Evolutionary conservation across 202 grass and related monocot species (phyloP).

Genomic region (Bolboschoenoplectus hybrid): DNA sequence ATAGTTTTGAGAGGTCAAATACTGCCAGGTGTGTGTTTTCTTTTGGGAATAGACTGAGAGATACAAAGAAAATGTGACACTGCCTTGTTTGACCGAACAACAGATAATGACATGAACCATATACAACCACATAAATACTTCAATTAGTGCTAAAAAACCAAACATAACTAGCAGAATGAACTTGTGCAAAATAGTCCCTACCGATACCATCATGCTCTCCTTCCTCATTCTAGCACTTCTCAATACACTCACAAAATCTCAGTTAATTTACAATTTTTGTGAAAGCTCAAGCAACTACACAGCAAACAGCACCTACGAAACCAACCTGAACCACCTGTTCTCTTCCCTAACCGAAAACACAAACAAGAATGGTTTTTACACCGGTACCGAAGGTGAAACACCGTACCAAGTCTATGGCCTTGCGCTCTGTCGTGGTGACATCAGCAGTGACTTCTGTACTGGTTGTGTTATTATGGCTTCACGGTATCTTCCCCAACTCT

Average conservation of each 20-base stretch:
- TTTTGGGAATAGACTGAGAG: too few relatives aligned
- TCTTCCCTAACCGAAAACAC: neutral
- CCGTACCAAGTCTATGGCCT: conserved; percentile 8
- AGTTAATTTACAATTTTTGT: neutral
- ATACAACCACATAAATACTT: too few relatives aligned
- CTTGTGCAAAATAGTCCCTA: neutral
- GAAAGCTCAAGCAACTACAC: neutral
- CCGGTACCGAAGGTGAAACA: neutral
- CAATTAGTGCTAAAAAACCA: too few relatives aligned
- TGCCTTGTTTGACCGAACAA: too few relatives aligned
- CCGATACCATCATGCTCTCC: neutral
- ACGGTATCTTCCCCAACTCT: neutral
- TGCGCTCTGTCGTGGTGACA: conserved; percentile 37
- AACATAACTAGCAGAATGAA: neutral
- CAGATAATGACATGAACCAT: too few relatives aligned
- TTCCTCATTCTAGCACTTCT: neutral
- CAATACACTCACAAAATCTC: neutral
- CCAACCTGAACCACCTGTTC: neutral
- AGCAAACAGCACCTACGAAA: too few relatives aligned
- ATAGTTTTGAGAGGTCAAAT: too few relatives aligned
- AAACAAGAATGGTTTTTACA: neutral
- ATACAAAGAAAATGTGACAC: too few relatives aligned
- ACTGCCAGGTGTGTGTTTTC: too few relatives aligned
- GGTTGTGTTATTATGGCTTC: conserved; percentile 41
- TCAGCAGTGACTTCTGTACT: conserved; percentile 38